A percentile compares a stretch with the other conserved stretches of the same genome.
Conservation (phyloP, 1,139 yeast genomes). For the Arxiozyma slooffiae region DNA sequence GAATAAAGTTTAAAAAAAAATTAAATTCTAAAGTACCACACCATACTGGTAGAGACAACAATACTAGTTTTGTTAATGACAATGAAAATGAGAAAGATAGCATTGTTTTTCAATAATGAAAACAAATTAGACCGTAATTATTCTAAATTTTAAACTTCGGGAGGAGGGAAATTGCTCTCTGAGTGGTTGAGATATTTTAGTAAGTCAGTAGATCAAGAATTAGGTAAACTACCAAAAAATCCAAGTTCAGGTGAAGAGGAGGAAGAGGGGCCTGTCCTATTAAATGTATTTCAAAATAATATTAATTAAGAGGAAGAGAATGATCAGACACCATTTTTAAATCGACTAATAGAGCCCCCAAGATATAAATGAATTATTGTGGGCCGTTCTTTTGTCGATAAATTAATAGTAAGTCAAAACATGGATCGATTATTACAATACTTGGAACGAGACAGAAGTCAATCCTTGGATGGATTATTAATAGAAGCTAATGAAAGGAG, state of each 20-base stretch:
- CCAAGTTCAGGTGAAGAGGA: not conserved
- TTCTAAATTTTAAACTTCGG: not conserved
- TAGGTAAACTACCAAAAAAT: not conserved
- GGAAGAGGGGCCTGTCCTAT: not conserved
- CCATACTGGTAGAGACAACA: not conserved
- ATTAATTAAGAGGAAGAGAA: not conserved
- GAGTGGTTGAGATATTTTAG: conserved; percentile 1
- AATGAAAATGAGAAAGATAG: not conserved
- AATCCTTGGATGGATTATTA: not conserved
- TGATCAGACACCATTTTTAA: not conserved
- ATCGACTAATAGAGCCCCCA: not conserved
- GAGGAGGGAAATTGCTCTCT: conserved; percentile 1
- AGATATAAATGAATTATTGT: conserved; percentile 4
- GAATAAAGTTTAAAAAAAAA: conserved; percentile 3
- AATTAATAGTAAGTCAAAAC: not conserved
- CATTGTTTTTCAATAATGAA: conserved; percentile 8
- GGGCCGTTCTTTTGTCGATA: conserved; percentile 1
- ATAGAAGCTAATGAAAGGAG: not conserved
- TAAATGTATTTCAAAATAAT: not conserved
- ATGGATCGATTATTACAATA: not conserved
- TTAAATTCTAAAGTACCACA: not conserved
- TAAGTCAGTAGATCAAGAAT: not conserved
- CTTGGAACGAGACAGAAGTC: not conserved
- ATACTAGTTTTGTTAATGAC: not conserved
- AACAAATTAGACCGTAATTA: not conserved